phyloP scores from a whole-genome alignment of 2,329 filamentous ascomycete genomes.

The Cercospora sp. region DNA sequence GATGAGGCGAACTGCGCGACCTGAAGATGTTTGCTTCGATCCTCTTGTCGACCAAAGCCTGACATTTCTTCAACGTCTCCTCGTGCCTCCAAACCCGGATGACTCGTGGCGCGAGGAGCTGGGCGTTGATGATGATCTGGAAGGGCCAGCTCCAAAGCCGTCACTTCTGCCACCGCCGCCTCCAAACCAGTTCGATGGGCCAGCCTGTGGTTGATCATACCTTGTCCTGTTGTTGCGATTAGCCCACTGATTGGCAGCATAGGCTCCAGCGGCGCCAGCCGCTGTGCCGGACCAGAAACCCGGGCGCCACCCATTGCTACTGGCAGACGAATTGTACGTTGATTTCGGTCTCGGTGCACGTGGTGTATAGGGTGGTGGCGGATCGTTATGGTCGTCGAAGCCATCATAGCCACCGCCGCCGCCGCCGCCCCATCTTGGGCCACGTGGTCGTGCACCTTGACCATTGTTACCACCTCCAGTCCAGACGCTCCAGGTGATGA shows the following conservation, averaged over 20 bases:
- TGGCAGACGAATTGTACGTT: conserved; percentile 11
- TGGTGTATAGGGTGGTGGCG: conserved; percentile 52
- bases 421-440: conserved; percentile 38
- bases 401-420: conserved; percentile 47
- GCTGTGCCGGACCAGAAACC: conserved; percentile 74
- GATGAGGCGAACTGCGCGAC: not conserved
- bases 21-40: not conserved
- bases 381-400: conserved; percentile 51
- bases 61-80: conserved; percentile 10
- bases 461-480: conserved; percentile 22
- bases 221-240: conserved; percentile 27
- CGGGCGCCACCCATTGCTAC: conserved; percentile 61
- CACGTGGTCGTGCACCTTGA: conserved; percentile 15
- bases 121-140: conserved; percentile 25
- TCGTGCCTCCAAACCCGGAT: conserved; percentile 41
- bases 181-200: conserved; percentile 36
- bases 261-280: conserved; percentile 60
- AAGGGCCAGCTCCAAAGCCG: conserved; percentile 21
- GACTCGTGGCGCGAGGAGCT: conserved; percentile 38
- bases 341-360: conserved; percentile 25
- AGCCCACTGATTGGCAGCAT: conserved; percentile 28
- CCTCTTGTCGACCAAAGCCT: not conserved
- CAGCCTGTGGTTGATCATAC: conserved; percentile 39
- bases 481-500: conserved; percentile 38
- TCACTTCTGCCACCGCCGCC: conserved; percentile 22